phyloP scores from a whole-genome alignment of 1,139 yeast genomes.

The Blastobotrys buckinghamii region DNA sequence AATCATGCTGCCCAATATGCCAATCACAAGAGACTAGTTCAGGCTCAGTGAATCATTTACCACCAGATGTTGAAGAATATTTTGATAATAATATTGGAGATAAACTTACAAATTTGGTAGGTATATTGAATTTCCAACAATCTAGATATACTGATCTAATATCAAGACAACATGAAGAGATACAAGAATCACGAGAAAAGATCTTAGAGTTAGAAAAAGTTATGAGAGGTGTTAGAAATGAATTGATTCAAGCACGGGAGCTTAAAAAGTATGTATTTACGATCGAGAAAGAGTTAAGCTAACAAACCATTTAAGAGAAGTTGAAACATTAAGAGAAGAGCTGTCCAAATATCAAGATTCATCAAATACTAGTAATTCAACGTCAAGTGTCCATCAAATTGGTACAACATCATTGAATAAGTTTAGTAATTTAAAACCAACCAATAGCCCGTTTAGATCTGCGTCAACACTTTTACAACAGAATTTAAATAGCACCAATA shows the following conservation, averaged over 20 bases:
- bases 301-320: slow-evolving; percentile 2
- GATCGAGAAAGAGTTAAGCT: background rate
- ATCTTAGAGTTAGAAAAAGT: background rate
- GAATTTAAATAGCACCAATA: background rate
- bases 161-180: background rate
- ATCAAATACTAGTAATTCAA: background rate
- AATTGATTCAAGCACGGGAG: slow-evolving; percentile 1
- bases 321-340: background rate
- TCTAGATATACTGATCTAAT: background rate
- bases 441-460: background rate
- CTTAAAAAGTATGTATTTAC: slow-evolving; percentile 1
- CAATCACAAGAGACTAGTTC: background rate
- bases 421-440: background rate
- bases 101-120: background rate
- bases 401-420: background rate
- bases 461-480: background rate
- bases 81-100: background rate
- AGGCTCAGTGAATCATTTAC: background rate
- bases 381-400: background rate
- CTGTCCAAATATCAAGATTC: slow-evolving; percentile 1
- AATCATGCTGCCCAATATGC: background rate
- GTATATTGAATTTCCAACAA: background rate
- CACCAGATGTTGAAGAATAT: slow-evolving; percentile 4
- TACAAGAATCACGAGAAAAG: background rate
- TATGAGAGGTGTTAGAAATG: background rate